phyloP scores from a whole-genome alignment of 495 filamentous ascomycete species.

The Sordaria brevicollis region DNA sequence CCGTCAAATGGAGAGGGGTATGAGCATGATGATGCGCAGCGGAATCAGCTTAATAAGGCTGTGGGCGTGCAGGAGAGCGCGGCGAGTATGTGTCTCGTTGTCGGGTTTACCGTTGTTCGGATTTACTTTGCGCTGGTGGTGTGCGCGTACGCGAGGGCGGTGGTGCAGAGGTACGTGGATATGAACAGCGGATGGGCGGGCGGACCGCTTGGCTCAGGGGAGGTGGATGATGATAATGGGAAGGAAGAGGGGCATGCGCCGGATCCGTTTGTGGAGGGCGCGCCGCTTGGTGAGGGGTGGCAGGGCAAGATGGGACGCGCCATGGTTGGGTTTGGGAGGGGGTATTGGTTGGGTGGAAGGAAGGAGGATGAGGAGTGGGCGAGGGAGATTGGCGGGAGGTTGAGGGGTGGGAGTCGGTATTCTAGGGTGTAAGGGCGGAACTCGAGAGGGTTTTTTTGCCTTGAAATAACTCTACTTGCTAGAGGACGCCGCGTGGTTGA shows the following conservation, averaged over 20 bases:
- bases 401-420: constrained; percentile 24
- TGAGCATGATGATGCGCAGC: background rate
- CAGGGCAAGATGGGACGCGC: constrained; percentile 59
- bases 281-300: constrained; percentile 65
- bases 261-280: constrained; percentile 60
- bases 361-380: constrained; percentile 50
- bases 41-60: constrained; percentile 20
- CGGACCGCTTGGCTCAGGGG: background rate
- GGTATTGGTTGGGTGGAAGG: constrained; percentile 61
- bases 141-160: constrained; percentile 65
- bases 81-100: constrained; percentile 63
- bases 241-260: constrained; percentile 35
- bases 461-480: background rate
- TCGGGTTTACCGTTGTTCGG: constrained; percentile 58
- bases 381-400: constrained; percentile 44
- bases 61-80: constrained; percentile 60
- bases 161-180: constrained; percentile 52
- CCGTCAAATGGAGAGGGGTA: constrained; percentile 13
- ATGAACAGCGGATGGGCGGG: constrained; percentile 32
- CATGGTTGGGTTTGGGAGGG: constrained; percentile 58
- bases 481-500: background rate
- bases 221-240: constrained; percentile 20
- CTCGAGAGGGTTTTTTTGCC: background rate
- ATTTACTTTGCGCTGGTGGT: constrained; percentile 72
- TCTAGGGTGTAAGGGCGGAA: background rate